Base-by-base conservation (phyloP, 2,329 filamentous ascomycete species). In the Amphichorda felina region DNA sequence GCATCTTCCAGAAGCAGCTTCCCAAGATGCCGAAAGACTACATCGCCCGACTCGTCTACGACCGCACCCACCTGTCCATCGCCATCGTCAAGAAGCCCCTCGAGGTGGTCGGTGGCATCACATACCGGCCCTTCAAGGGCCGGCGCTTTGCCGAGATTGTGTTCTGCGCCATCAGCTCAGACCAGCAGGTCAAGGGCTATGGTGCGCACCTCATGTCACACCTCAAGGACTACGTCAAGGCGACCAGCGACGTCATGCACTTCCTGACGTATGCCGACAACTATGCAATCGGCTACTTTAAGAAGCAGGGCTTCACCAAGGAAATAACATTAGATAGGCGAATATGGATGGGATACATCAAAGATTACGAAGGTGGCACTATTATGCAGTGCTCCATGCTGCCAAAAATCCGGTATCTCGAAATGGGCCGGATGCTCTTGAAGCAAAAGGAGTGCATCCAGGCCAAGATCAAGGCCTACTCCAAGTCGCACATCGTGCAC, bases 1-100 rank as follows among this genome's bases (percentile, higher is more conserved):
- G 88, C 53, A 93, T 98, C 44, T 96, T 98, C 50, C 91, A 98
- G 56, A 96, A 96, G 49, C 91, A 98, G 54, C 69, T 98, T 5
- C 91, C 91, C 1, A 96, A 96, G 60, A 98, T 98, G 91, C 91
- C 91, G 11, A 95, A 96, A 59, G 91, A 96, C 53, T 98, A 98
- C 56, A 96, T 98, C 48, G 91, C 91, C 4, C 83, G 91, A 27
- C 75, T 98, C 7, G 91, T 98, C 39, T 98, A 98, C 61, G 91
- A 98, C 59, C 80, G 91, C 35, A 94, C 89, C 5, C 91, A 98
- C 63, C 58, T 96, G 41, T 94, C 86, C 27, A 94, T 98, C 48
- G 91, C 91, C 16, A 96, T 98, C 50, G 85, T 96, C 48, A 96
- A 96, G 66, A 88, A 93, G 49, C 89, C 91, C 1, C 68, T 95